These are phyloP conservation scores for Exophiala oligosperma DNA, from an alignment of 2,329 filamentous ascomycete genomes.

Conservation along the genomic window DNA sequence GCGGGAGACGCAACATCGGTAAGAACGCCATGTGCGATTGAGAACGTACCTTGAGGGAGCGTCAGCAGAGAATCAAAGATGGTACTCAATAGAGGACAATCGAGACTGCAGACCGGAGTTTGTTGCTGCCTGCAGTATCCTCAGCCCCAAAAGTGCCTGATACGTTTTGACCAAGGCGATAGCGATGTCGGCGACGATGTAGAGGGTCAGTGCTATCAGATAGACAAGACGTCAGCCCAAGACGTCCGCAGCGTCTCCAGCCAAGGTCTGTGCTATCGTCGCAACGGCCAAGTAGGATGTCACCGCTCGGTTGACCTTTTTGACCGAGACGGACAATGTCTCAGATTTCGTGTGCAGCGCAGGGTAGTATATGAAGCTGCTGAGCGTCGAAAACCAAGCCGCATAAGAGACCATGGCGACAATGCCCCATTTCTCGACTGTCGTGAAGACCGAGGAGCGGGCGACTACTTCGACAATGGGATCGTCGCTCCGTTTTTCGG, in stretches of 20 bases:
- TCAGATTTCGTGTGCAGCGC: constrained; percentile 2
- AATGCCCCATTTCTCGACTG: constrained; percentile 7
- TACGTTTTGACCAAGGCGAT: not conserved
- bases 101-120: not conserved
- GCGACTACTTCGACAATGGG: not conserved
- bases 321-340: not conserved
- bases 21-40: constrained; percentile 35
- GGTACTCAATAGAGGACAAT: not conserved
- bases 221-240: not conserved
- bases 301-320: not conserved
- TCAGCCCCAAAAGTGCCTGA: not conserved
- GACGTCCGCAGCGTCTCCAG: not conserved
- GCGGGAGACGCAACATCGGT: constrained; percentile 35
- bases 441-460: constrained; percentile 2
- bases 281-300: not conserved
- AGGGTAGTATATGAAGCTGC: constrained; percentile 12
- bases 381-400: constrained; percentile 10
- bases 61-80: not conserved
- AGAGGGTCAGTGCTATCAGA: not conserved
- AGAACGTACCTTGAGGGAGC: constrained; percentile 25
- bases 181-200: not conserved
- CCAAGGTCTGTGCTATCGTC: not conserved
- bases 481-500: not conserved
- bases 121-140: not conserved
- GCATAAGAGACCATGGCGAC: constrained; percentile 9